Evolutionary conservation across 495 filamentous ascomycete genomes (phyloP).

Genomic region (Saxophila tyrrhenica): DNA sequence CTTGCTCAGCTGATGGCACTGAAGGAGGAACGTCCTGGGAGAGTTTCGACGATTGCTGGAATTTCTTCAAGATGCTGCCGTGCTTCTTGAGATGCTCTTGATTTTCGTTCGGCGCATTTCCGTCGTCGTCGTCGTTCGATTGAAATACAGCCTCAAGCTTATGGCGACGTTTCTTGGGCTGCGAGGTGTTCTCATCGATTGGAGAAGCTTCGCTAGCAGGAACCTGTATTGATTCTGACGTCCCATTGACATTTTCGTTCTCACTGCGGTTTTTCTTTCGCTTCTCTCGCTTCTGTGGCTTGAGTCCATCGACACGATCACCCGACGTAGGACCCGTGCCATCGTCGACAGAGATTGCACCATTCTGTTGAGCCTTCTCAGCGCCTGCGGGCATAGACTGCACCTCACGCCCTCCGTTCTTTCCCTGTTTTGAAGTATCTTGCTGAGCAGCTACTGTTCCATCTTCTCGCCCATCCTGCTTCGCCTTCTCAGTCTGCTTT

Average conservation of each 20-base stretch:
- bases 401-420: no score
- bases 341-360: no score
- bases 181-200: not conserved
- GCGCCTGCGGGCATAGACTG: no score
- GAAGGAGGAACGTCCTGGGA: conserved; percentile 2
- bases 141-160: conserved; percentile 14
- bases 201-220: not conserved
- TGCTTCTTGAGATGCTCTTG: conserved; percentile 24
- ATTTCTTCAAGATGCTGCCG: conserved; percentile 28
- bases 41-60: conserved; percentile 24
- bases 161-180: conserved; percentile 21
- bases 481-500: not conserved
- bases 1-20: not conserved
- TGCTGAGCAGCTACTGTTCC: no score
- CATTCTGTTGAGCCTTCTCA: not conserved
- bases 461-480: not conserved
- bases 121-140: conserved; percentile 10
- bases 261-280: not conserved
- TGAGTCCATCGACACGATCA: not conserved
- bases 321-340: no score
- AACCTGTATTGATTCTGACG: not conserved
- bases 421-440: no score
- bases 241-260: not conserved
- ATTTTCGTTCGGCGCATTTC: conserved; percentile 18
- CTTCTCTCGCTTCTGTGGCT: not conserved